Evolutionary conservation across 164 flowering plant species (phyloP), one percentile per base, ranked within the genome.

Genomic region (Vitis rupestris): DNA sequence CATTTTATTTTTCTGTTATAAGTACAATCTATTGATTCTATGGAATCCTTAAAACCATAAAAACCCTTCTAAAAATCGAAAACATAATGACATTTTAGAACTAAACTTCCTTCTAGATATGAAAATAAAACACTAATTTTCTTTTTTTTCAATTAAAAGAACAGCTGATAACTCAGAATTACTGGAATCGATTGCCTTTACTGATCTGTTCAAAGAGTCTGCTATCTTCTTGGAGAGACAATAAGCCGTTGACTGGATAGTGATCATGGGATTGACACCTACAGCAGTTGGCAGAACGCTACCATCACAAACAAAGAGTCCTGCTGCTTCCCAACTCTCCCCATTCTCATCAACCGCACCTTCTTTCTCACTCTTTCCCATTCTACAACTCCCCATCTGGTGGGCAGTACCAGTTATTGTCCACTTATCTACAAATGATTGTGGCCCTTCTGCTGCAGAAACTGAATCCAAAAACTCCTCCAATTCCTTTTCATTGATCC

Each of bases 301-400:
- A 14, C 75, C 87, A 73, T 87, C 91, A 67, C 86, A 82, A 29
- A 85, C 91, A 75, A 70, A 87, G 13, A 87, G 74, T 1, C 85
- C 86, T 72, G 81, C 71, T 0, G 85, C 88, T 64, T 87, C 91
- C 89, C 89, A 87, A 48, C 85, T 80, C 80, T 85, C 80, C 2
- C 88, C 89, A 57, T 82, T 81, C 59, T 70, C 83, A 69, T 85
- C 86, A 13, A 88, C 82, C 0, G 83, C 92, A 9, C 88, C 82
- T 17, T 86, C 86, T 23, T 72, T 70, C 23, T 79, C 78, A 64
- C 2, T 65, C 6, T 8, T 53, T 29, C 88, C 92, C 87, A 88
- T 88, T 65, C 85, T 79, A 37, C 88, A 80, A 74, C 88, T 85
- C 37, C 87, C 86, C 84, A 85, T 83, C 66, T 87, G 87, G 70